phyloP scores from a whole-genome alignment of 345 rosid genomes.

The Heritiera fomes region DNA sequence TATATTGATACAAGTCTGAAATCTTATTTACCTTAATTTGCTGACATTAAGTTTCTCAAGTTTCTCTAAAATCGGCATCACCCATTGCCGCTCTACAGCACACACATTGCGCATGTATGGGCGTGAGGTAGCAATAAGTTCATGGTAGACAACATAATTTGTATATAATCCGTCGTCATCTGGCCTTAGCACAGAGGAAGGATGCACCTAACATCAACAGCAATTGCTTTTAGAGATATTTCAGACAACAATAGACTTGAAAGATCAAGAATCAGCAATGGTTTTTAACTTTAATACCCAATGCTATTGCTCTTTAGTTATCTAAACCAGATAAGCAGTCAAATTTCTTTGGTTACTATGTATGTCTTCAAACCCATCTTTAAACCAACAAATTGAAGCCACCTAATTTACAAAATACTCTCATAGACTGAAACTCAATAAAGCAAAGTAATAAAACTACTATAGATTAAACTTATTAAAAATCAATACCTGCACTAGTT shows the following conservation, averaged over 20 bases:
- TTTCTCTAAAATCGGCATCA: slow-evolving; percentile 60
- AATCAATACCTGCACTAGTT: slow-evolving; percentile 72
- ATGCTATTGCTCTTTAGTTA: background rate
- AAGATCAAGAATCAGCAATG: slow-evolving; percentile 10
- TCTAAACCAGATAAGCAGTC: background rate
- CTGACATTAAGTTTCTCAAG: slow-evolving; percentile 58
- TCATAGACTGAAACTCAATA: background rate
- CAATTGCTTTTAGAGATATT: slow-evolving; percentile 14
- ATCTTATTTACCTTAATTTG: slow-evolving; percentile 62
- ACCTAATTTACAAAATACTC: background rate
- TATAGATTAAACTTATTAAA: slow-evolving; percentile 6
- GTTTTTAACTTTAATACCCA: background rate
- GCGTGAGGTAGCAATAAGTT: slow-evolving; percentile 75
- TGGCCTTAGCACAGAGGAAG: slow-evolving; percentile 66
- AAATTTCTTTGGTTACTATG: background rate
- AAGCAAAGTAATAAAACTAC: background rate
- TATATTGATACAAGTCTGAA: background rate
- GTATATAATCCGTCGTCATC: slow-evolving; percentile 76
- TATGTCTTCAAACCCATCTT: background rate
- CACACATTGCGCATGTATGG: slow-evolving; percentile 85
- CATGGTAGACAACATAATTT: slow-evolving; percentile 76
- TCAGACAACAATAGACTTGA: background rate
- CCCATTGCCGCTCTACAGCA: slow-evolving; percentile 71
- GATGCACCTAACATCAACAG: slow-evolving; percentile 64
- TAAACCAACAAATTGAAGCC: background rate